Base-by-base conservation (phyloP, 805 yeast species). In the Starmerella apis region DNA sequence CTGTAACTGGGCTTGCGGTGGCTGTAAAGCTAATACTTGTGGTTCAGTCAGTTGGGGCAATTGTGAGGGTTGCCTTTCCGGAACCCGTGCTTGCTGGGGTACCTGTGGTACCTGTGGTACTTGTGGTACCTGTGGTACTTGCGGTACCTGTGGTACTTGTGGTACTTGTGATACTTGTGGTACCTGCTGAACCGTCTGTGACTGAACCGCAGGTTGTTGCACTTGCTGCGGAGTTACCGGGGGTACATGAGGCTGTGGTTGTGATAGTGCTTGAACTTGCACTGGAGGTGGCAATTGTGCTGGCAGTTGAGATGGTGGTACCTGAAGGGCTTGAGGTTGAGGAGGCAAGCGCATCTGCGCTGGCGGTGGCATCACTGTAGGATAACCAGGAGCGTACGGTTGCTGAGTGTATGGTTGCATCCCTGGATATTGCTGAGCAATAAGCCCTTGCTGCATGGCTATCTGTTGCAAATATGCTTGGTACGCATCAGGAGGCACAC, bases 11-110 rank as follows among this genome's bases (percentile, higher is more conserved):
- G 14, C 35, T 31, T 31, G 35, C 35, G 35, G 35, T 5, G 7
- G 35, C 59, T 56, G 45, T 60, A 59, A 51, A 59, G 62, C 53
- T 63, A 66, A 35, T 55, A 5, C 54, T 39, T 20, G 42, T 7
- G 43, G 43, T n/a, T 7, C 31, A 4, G 18, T 14, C 11, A 28
- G 41, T 14, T 19, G 27, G 13, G 20, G 41, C 4, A 7, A 27
- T 27, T 9, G 31, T 27, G 31, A n/a, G n/a, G n/a, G n/a, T n/a
- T n/a, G n/a, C n/a, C n/a, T n/a, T n/a, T n/a, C n/a, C n/a, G n/a
- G n/a, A n/a, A n/a, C n/a, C n/a, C n/a, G n/a, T n/a, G n/a, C n/a
- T n/a, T n/a, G n/a, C n/a, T n/a, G n/a, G n/a, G n/a, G n/a, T n/a
- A n/a, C n/a, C n/a, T n/a, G n/a, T n/a, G n/a, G n/a, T n/a, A n/a